A percentile compares a stretch with the other conserved stretches of the same genome.
phyloP scores from a whole-genome alignment of 768 basidiomycete species.

The Cubamyces sp. region DNA sequence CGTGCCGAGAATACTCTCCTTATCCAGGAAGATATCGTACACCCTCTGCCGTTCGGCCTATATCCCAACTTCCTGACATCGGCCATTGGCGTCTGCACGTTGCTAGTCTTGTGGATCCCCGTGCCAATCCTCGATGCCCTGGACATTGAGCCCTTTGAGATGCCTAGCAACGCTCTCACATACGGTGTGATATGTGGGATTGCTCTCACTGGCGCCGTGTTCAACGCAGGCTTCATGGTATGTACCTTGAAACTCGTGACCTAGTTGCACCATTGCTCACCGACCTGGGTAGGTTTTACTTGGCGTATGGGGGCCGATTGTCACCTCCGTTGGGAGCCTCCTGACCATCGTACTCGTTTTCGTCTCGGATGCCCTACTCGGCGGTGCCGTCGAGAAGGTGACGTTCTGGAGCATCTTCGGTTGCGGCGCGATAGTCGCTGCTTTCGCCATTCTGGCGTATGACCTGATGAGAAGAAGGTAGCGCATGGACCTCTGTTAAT shows the following conservation, averaged over 20 bases:
- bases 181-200: constrained; percentile 66
- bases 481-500: not conserved
- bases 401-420: constrained; percentile 78
- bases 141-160: constrained; percentile 65
- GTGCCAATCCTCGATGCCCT: constrained; percentile 73
- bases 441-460: constrained; percentile 79
- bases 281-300: constrained; percentile 62
- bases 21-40: constrained; percentile 41
- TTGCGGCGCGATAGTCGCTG: constrained; percentile 76
- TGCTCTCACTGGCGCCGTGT: constrained; percentile 69
- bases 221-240: constrained; percentile 89
- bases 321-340: constrained; percentile 88
- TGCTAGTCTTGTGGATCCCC: constrained; percentile 77
- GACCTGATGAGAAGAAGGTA: constrained; percentile 50
- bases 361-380: constrained; percentile 75
- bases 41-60: constrained; percentile 80
- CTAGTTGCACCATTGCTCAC: constrained; percentile 6
- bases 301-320: constrained; percentile 86
- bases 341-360: constrained; percentile 92
- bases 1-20: constrained; percentile 18
- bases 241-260: not conserved
- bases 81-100: constrained; percentile 76
- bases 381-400: constrained; percentile 60
- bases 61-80: constrained; percentile 84
- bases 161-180: constrained; percentile 56